These are phyloP conservation scores for Hortiboletus flavorubellus DNA, from an alignment of 768 basidiomycete species.

Conservation along the genomic window DNA sequence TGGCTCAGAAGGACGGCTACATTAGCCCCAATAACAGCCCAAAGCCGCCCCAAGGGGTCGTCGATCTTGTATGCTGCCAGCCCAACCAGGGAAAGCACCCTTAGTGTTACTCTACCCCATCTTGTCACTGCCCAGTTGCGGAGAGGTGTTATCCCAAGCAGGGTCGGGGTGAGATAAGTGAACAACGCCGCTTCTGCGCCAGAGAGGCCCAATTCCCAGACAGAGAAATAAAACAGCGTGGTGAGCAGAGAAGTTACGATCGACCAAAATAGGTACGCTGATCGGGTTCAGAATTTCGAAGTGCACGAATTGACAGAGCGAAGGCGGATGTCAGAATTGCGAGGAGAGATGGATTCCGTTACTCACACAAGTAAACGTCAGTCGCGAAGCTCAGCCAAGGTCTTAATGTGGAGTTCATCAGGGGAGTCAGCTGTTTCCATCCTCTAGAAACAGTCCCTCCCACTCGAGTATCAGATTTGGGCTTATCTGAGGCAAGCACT, in stretches of 20 bases:
- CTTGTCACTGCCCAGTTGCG: slow-evolving; percentile 45
- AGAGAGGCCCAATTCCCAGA: slow-evolving; percentile 85
- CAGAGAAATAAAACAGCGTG: slow-evolving; percentile 86
- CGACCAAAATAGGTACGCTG: slow-evolving; percentile 82
- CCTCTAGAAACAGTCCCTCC: neutral
- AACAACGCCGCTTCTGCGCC: slow-evolving; percentile 79
- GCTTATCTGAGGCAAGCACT: neutral
- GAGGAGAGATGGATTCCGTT: neutral
- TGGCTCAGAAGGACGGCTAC: slow-evolving; percentile 47
- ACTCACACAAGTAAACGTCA: slow-evolving; percentile 57
- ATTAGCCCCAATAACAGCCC: slow-evolving; percentile 55
- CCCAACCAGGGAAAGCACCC: slow-evolving; percentile 48
- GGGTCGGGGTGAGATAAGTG: slow-evolving; percentile 62
- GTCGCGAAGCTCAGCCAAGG: slow-evolving; percentile 34
- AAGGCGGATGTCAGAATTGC: slow-evolving; percentile 3
- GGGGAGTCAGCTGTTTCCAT: neutral
- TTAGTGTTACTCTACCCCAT: slow-evolving; percentile 47
- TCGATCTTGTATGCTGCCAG: slow-evolving; percentile 51
- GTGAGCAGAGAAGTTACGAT: slow-evolving; percentile 75
- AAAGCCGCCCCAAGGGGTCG: slow-evolving; percentile 51
- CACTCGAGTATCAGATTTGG: neutral
- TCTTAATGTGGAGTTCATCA: slow-evolving; percentile 3
- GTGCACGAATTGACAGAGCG: neutral
- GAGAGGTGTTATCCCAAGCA: slow-evolving; percentile 50
- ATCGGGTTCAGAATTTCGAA: neutral